These are phyloP conservation scores for Medicago lupulina DNA, from an alignment of 306 rosid species.

Conservation along the genomic window DNA sequence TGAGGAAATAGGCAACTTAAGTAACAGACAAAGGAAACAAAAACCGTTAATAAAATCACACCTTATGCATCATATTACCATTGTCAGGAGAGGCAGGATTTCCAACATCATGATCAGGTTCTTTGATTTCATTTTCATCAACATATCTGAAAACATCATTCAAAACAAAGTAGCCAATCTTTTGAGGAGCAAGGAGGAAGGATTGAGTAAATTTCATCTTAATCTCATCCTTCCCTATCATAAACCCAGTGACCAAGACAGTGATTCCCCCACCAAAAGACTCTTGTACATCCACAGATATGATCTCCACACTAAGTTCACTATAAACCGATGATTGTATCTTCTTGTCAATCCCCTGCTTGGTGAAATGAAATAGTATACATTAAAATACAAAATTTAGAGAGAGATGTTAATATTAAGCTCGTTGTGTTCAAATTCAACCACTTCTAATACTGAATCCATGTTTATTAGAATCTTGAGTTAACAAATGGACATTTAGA, in stretches of 20 bases:
- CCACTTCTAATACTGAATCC: background rate
- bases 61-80: conserved; percentile 49
- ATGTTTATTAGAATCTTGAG: background rate
- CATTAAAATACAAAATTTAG: background rate
- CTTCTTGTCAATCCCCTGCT: conserved; percentile 83
- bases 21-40: background rate
- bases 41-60: conserved; percentile 11
- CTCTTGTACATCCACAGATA: conserved; percentile 86
- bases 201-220: conserved; percentile 75
- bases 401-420: background rate
- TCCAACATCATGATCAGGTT: conserved; percentile 44
- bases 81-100: conserved; percentile 46
- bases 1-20: background rate
- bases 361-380: conserved; percentile 11
- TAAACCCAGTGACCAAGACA: conserved; percentile 86
- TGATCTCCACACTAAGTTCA: conserved; percentile 60
- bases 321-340: conserved; percentile 67
- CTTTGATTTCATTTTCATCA: conserved; percentile 56
- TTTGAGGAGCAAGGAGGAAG: conserved; percentile 94
- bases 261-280: conserved; percentile 74
- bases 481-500: background rate
- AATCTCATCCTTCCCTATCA: conserved; percentile 61
- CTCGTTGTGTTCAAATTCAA: background rate
- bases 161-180: conserved; percentile 84
- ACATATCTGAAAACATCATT: conserved; percentile 89